Conservation (phyloP, 2,329 filamentous ascomycete genomes). For the Fusarium coffeatum region DNA sequence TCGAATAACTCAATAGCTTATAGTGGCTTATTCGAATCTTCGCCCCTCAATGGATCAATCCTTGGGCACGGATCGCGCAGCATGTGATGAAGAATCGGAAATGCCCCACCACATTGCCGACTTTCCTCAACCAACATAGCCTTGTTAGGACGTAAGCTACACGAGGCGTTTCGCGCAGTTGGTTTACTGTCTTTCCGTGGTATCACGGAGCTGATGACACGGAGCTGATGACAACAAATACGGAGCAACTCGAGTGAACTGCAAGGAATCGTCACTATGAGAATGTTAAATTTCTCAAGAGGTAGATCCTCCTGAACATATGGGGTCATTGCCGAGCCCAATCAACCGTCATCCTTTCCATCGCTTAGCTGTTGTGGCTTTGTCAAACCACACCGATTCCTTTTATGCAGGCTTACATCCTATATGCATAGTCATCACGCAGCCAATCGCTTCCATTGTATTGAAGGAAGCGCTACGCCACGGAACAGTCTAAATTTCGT, state of each 20-base stretch:
- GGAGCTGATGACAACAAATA: not conserved
- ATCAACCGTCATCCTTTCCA: not conserved
- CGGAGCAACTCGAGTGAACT: not conserved
- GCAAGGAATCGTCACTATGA: not conserved
- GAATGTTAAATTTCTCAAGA: not conserved
- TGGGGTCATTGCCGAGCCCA: not conserved
- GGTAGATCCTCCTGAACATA: not conserved
- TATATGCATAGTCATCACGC: constrained; percentile 7
- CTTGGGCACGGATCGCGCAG: not conserved
- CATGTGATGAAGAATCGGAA: not conserved
- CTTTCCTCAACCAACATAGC: not conserved
- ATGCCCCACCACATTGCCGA: not conserved
- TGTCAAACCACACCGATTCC: not conserved
- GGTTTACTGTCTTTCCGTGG: not conserved
- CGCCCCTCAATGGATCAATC: not conserved
- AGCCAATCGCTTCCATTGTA: not conserved
- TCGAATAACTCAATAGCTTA: no score
- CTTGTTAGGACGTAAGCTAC: not conserved
- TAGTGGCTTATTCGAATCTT: not conserved
- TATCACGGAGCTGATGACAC: not conserved
- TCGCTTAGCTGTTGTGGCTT: not conserved
- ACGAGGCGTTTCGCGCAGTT: not conserved
- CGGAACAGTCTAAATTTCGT: not conserved
- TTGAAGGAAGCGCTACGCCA: not conserved
- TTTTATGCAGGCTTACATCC: not conserved